Base-by-base conservation (phyloP, 257 asterid genomes). In the Nicotiana knightiana region DNA sequence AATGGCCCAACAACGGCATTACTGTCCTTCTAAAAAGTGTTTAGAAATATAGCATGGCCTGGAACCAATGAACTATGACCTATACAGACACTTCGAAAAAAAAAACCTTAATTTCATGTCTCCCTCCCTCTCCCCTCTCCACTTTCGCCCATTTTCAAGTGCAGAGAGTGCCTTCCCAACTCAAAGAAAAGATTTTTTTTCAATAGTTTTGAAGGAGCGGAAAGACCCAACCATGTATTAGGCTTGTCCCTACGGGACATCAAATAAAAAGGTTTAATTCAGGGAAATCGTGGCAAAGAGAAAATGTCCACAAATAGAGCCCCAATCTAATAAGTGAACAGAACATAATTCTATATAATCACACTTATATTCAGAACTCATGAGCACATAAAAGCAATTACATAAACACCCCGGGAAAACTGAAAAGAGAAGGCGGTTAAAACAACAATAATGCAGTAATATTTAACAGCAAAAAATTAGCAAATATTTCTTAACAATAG, bases 331-430 rank as follows among this genome's bases (percentile, higher is more conserved):
- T 35, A 67, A 67, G 39, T 67, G 30, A 67, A 35, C 76, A 35
- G 48, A 21, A 67, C 54, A 18, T 67, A 67, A 57, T 57, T 17
- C 63, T 8, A 57, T 57, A 57, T 57, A 48, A 67, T 35, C 51
- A 67, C 76, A 68, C 77, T 68, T 37, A 54, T 18, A 68, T 68
- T 68, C 57, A 68, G 77, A 68, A 68, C 28, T 9, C 76, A 68
- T n/a, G 57, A 68, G n/a, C 43, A 39, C 77, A 39, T 68, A 68
- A 39, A 51, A 37, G 77, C 33, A 39, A 39, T 51, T 39, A 39
- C 58, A 39, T n/a, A 68, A 68, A 68, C 9, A 39, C 39, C 33
- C 30, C 18, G 12, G 3, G 18, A 70, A 70, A 70, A 70, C 53
- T 9, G 58, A 53, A 53, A 21, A 70, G 43, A 70, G 10, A 26